Evolutionary conservation across 768 basidiomycete species (phyloP), one percentile per base, ranked within the genome.

Genomic region (Pulveroboletus sp.): DNA sequence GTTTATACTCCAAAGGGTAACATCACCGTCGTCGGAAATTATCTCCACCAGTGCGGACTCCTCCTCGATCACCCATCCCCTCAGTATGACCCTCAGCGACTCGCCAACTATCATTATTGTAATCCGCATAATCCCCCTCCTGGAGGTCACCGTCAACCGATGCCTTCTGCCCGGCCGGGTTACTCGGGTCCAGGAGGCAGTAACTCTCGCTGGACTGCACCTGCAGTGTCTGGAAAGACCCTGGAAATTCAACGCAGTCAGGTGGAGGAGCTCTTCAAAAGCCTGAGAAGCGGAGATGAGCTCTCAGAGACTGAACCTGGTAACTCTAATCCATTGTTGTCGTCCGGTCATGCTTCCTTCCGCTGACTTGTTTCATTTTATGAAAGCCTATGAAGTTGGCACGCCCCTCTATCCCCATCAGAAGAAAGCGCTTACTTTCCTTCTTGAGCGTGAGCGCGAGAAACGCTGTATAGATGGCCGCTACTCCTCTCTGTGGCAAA

Each of bases 341-440:
- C 52, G 35, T 34, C 42, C 32, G n/a, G 42, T 49, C 36, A 54
- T 38, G 16, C 19, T 43, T 50, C 50, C 52, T 47, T 35, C 26
- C 43, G 39, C 46, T 59, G 34, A 60, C 50, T 58, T 38, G 37
- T 50, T 53, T 44, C 57, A 44, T 53, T 48, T 38, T 34, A 54
- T 61, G 48, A 50, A 59, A 88, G 86, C 71, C 43, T 61, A 75
- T 45, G 83, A 87, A 59, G 81, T 99, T 46, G 86, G 85, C 31
- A 96, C 96, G 19, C 77, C 72, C 40, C 74, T 99, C 8, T 99
- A 98, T 70, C 92, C 95, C 17, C 96, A 99, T 75, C 96, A 99
- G 72, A 95, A 93, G 72, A 95, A 95, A 68, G 96, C 95, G 20
- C 76, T 99, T 17, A 93, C 95, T 2, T 99, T 99, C 70, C 74